phyloP scores from a whole-genome alignment of 306 rosid species.

The Psophocarpus tetragonolobus region DNA sequence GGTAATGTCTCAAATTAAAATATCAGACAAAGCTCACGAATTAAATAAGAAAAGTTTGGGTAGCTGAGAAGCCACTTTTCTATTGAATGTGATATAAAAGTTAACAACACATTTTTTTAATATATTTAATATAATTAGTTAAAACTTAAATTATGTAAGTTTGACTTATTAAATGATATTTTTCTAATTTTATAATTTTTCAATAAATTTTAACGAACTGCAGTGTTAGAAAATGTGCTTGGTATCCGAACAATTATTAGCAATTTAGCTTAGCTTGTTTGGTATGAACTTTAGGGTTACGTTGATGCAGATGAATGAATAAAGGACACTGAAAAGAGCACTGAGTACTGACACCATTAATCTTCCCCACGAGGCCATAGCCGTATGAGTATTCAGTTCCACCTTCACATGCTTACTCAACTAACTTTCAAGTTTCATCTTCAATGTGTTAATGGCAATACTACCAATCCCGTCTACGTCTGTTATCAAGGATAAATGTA shows the following conservation, averaged over 20 bases:
- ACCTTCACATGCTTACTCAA: background rate
- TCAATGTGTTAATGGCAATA: background rate
- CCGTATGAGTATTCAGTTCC: background rate
- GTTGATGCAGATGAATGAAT: background rate
- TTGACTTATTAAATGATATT: no score
- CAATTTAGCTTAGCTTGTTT: background rate
- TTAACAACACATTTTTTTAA: no score
- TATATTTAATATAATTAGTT: no score
- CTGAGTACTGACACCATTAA: constrained; percentile 6
- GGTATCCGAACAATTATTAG: no score
- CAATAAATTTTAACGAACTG: no score
- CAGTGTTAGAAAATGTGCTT: no score
- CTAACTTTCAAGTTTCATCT: background rate
- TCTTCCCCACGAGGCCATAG: background rate
- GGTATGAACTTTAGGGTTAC: background rate
- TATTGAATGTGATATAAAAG: background rate
- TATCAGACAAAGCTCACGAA: background rate
- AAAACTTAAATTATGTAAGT: no score
- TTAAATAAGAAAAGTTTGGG: background rate
- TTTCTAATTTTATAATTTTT: no score
- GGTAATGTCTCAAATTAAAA: background rate
- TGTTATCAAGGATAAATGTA: background rate
- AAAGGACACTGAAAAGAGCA: background rate
- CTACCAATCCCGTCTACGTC: background rate
- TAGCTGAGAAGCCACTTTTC: background rate